Evolutionary conservation across 148 eudicot species (phyloP).

Genomic region (Rhododendron mucronatum): DNA sequence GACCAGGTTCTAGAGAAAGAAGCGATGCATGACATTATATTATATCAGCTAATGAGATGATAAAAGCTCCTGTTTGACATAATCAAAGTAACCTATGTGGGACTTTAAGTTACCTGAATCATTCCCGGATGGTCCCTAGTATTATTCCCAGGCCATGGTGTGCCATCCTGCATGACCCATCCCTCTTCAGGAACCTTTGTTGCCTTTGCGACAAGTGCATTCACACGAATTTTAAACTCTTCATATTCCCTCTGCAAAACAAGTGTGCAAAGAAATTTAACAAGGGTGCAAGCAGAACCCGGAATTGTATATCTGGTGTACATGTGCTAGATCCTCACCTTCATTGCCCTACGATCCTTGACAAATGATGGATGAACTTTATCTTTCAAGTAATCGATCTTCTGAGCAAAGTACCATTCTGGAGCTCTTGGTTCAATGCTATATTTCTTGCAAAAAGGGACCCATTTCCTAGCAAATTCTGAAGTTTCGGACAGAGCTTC

Average conservation of each 20-base stretch:
- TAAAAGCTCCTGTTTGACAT: not conserved
- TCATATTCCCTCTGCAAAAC: constrained; percentile 66
- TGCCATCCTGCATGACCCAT: constrained; percentile 73
- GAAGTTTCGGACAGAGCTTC: constrained; percentile 83
- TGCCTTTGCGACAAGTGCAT: constrained; percentile 57
- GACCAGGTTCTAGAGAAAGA: not conserved
- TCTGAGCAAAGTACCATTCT: constrained; percentile 80
- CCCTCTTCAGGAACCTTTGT: constrained; percentile 71
- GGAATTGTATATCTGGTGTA: not conserved
- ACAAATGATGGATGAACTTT: constrained; percentile 72
- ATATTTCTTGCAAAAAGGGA: constrained; percentile 81
- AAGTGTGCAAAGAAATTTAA: not conserved
- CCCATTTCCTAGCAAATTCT: constrained; percentile 84
- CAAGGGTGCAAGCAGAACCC: not conserved
- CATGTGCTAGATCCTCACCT: constrained; percentile 37
- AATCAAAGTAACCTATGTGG: not conserved
- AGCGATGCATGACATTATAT: not conserved
- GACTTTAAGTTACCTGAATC: constrained; percentile 52
- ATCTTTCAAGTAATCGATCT: constrained; percentile 70
- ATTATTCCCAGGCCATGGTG: constrained; percentile 73
- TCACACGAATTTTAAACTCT: constrained; percentile 66
- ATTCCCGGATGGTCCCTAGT: constrained; percentile 75
- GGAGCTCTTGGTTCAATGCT: constrained; percentile 88
- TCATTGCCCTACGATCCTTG: constrained; percentile 86
- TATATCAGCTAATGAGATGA: not conserved